Conservation (phyloP, 148 eudicot genomes). For the Selenicereus undatus region DNA sequence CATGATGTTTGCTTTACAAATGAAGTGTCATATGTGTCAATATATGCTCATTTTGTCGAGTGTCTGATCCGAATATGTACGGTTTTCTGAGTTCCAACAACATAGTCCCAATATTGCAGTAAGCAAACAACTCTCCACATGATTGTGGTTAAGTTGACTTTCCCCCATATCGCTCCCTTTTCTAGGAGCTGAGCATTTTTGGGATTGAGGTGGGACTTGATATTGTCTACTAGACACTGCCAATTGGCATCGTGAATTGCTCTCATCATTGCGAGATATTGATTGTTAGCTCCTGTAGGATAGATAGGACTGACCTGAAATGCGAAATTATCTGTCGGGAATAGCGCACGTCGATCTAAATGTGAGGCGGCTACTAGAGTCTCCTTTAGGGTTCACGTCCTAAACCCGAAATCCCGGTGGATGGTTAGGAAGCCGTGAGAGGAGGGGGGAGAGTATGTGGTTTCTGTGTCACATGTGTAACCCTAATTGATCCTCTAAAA, state of each 20-base stretch:
- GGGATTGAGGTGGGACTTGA: conserved; percentile 8
- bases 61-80: no score
- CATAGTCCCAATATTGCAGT: not conserved
- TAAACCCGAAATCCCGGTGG: no score
- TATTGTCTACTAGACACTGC: not conserved
- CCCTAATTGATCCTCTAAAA: no score
- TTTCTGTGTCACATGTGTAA: no score
- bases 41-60: no score
- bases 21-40: not conserved
- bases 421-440: no score
- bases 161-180: not conserved
- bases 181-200: not conserved
- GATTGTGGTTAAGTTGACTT: not conserved
- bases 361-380: no score
- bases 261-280: conserved; percentile 10
- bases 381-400: no score
- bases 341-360: no score
- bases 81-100: not conserved
- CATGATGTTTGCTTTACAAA: not conserved
- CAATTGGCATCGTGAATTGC: conserved; percentile 12
- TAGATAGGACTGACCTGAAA: no score
- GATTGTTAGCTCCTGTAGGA: conserved; percentile 18
- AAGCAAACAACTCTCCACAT: not conserved
- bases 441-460: no score
- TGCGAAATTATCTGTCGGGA: no score